Evolutionary conservation across 2,329 filamentous ascomycete species (phyloP).

Genomic region (Fusarium mangiferae): DNA sequence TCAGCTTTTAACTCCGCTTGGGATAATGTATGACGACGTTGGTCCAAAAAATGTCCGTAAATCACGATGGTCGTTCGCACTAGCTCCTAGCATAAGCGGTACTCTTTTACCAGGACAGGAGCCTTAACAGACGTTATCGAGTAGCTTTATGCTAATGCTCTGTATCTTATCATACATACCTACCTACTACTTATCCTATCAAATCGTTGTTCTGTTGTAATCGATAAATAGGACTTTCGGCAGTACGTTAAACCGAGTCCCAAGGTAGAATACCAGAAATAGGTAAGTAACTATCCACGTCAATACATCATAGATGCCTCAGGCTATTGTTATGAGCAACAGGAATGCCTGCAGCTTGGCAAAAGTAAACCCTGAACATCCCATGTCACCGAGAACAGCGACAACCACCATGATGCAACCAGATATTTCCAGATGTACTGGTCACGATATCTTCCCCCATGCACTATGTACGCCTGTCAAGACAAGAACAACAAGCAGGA

Average conservation of each 20-base stretch:
- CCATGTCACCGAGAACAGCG: slow-evolving; percentile 4
- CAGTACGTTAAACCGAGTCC: background rate
- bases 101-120: background rate
- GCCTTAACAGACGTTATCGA: slow-evolving; percentile 12
- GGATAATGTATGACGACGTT: slow-evolving; percentile 18
- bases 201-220: background rate
- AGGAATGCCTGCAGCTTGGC: background rate
- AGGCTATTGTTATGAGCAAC: background rate
- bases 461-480: background rate
- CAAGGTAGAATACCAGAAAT: background rate
- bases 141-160: background rate
- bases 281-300: background rate
- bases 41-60: background rate
- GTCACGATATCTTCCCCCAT: slow-evolving; percentile 29
- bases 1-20: background rate
- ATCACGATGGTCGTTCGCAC: background rate
- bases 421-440: slow-evolving; percentile 17
- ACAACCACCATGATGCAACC: slow-evolving; percentile 26
- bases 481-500: background rate
- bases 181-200: slow-evolving; percentile 2
- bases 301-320: background rate
- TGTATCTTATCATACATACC: background rate
- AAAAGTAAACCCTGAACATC: slow-evolving; percentile 2
- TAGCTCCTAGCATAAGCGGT: slow-evolving; percentile 5
- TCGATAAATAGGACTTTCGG: background rate